Evolutionary conservation across 1,284 basidiomycete genomes (phyloP), one percentile per base, ranked within the genome.

Genomic region (Ceratobasidium sp.): DNA sequence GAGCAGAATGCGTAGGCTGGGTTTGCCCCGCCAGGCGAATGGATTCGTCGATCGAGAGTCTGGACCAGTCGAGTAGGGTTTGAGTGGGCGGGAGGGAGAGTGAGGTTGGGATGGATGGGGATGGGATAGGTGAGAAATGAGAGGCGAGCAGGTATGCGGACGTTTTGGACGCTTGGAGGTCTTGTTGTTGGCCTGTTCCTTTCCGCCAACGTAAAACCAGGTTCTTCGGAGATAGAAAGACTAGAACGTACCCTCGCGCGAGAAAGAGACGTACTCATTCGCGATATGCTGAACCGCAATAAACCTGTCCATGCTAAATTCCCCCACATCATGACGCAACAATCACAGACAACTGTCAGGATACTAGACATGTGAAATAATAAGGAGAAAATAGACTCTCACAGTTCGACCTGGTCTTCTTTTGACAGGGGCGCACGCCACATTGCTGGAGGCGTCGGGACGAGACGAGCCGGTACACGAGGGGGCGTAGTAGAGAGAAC

Each of bases 131-230:
- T 3, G 60, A 64, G 53, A 75, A 75, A 28, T 53, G 61, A 12
- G 72, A 63, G 20, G 72, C 72, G 28, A 75, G 49, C 0, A 75
- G 72, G 49, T 63, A 75, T 23, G 72, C 72, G n/a, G 72, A 4
- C 4, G 60, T 75, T 33, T 64, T 64, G 20, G 72, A 42, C 10
- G 72, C 72, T 3, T 23, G 70, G 42, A 63, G 40, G 58, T 61
- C 58, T 55, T 73, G 58, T 2, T 42, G 15, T 66, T 18, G 18
- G 15, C 12, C 18, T 33, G 15, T 18, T 18, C 33, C 18, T 61
- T 20, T 28, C 15, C 40, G 4, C 9, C 2, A 26, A 18, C 9
- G 28, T 9, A 40, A 9, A 33, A 5, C 33, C 5, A 33, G 58
- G 2, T 33, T 33, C 4, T 33, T 4, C 33, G 4, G 33, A 33